These are phyloP conservation scores for Colletotrichum camelliae DNA, from an alignment of 2,329 filamentous ascomycete species.

Conservation along the genomic window DNA sequence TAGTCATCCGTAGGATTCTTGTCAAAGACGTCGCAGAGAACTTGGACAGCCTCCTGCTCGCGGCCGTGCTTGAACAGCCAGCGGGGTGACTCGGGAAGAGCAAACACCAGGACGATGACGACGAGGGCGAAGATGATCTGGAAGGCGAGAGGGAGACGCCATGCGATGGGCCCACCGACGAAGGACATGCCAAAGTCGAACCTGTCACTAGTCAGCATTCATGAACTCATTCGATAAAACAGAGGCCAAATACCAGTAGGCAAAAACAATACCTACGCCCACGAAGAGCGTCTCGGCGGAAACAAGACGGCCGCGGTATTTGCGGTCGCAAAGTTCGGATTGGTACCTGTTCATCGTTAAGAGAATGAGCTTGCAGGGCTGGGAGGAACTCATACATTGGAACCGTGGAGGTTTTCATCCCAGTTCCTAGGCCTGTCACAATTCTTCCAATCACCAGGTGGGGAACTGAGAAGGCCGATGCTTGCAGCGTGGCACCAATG, in stretches of 20 bases:
- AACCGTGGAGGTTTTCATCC: constrained; percentile 38
- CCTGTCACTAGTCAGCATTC: not conserved
- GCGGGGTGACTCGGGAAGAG: constrained; percentile 44
- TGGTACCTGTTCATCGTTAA: constrained; percentile 36
- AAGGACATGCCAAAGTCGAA: constrained; percentile 42
- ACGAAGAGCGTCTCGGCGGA: constrained; percentile 43
- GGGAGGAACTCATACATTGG: constrained; percentile 30
- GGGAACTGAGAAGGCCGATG: constrained; percentile 37
- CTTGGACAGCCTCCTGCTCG: constrained; percentile 38
- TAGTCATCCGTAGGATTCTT: constrained; percentile 37
- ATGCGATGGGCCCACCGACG: constrained; percentile 28
- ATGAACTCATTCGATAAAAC: not conserved
- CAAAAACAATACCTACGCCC: constrained; percentile 45
- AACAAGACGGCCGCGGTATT: constrained; percentile 47
- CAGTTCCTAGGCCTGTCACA: constrained; percentile 45
- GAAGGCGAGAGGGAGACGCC: constrained; percentile 31
- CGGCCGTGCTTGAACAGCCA: constrained; percentile 43
- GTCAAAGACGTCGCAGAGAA: constrained; percentile 45
- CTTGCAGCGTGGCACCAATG: constrained; percentile 38
- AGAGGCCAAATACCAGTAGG: constrained; percentile 27
- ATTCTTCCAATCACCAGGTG: constrained; percentile 48
- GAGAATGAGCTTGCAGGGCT: not conserved
- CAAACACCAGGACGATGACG: constrained; percentile 38
- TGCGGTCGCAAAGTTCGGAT: constrained; percentile 46
- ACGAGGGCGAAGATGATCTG: constrained; percentile 39